Conservation (phyloP, 495 filamentous ascomycete genomes). For the Clohesyomyces aquaticus region DNA sequence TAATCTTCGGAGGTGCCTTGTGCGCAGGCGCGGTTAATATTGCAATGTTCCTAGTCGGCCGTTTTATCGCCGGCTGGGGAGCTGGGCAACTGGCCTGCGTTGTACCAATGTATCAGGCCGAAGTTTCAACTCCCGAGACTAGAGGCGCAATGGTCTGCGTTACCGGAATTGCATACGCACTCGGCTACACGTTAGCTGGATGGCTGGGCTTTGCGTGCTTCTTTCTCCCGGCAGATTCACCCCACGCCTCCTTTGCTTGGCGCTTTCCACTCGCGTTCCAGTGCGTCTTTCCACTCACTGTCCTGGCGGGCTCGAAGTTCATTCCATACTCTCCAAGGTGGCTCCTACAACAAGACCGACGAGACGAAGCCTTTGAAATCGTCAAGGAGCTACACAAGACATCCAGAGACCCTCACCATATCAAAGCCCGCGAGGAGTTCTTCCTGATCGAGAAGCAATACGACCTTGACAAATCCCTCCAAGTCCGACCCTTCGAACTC, state of each 20-base stretch:
- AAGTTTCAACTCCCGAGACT: conserved; percentile 49
- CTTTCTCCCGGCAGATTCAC: conserved; percentile 44
- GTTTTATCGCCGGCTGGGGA: conserved; percentile 55
- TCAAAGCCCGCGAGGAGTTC: conserved; percentile 49
- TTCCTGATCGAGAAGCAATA: conserved; percentile 51
- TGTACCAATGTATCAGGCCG: conserved; percentile 54
- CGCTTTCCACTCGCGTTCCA: conserved; percentile 54
- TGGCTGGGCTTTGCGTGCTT: conserved; percentile 55
- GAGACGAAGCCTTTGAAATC: conserved; percentile 48
- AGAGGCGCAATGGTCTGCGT: conserved; percentile 48
- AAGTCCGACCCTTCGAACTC: conserved; percentile 43
- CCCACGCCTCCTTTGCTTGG: conserved; percentile 51
- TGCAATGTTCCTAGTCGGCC: conserved; percentile 56
- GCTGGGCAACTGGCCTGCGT: conserved; percentile 53
- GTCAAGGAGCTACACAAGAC: conserved; percentile 45
- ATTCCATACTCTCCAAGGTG: conserved; percentile 54
- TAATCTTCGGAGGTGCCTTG: conserved; percentile 53
- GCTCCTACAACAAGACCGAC: conserved; percentile 50
- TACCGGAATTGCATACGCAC: conserved; percentile 46
- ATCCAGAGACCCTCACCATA: conserved; percentile 46
- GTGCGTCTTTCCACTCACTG: conserved; percentile 48
- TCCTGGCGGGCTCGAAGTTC: conserved; percentile 49
- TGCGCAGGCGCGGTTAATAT: conserved; percentile 50
- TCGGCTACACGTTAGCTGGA: conserved; percentile 52
- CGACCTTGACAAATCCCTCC: conserved; percentile 45